Percentiles rank a stretch among this genome's conserved stretches.
Conservation (phyloP, 768 basidiomycete species). For the Suillus occidentalis region DNA sequence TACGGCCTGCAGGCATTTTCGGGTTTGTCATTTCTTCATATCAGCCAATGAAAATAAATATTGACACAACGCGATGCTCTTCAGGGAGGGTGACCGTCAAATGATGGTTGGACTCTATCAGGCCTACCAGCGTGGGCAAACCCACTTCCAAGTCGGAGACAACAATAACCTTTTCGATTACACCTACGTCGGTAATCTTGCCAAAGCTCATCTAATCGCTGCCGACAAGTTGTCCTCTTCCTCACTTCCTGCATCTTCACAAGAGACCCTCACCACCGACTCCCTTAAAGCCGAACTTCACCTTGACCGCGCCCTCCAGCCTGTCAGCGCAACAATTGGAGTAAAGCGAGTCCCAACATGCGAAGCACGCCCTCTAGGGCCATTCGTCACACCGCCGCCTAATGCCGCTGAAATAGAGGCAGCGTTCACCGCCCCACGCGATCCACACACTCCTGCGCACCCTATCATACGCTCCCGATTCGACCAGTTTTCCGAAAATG, state of each 20-base stretch:
- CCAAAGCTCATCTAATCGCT: slow-evolving; percentile 90
- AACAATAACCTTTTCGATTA: slow-evolving; percentile 94
- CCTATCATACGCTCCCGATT: slow-evolving; percentile 76
- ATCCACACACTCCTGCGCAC: slow-evolving; percentile 37
- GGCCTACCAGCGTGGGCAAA: slow-evolving; percentile 79
- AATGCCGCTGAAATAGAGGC: slow-evolving; percentile 57
- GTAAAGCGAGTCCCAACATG: slow-evolving; percentile 72
- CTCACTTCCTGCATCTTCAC: slow-evolving; percentile 42
- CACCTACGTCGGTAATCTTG: slow-evolving; percentile 96
- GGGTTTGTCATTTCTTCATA: slow-evolving; percentile 54
- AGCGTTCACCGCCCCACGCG: slow-evolving; percentile 50
- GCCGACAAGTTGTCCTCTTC: slow-evolving; percentile 77
- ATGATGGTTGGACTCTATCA: slow-evolving; percentile 75
- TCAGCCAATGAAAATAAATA: background rate
- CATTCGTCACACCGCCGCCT: slow-evolving; percentile 62
- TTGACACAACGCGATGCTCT: background rate
- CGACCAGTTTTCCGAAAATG: slow-evolving; percentile 69
- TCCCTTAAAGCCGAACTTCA: slow-evolving; percentile 36
- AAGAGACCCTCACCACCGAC: slow-evolving; percentile 10
- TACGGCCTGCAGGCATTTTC: slow-evolving; percentile 94
- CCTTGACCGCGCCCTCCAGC: slow-evolving; percentile 53
- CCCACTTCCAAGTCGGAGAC: slow-evolving; percentile 90
- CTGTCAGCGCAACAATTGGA: slow-evolving; percentile 67
- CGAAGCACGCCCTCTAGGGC: slow-evolving; percentile 78
- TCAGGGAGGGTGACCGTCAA: slow-evolving; percentile 90